These are phyloP conservation scores for Citropsis articulata DNA, from an alignment of 345 rosid genomes.

Conservation along the genomic window DNA sequence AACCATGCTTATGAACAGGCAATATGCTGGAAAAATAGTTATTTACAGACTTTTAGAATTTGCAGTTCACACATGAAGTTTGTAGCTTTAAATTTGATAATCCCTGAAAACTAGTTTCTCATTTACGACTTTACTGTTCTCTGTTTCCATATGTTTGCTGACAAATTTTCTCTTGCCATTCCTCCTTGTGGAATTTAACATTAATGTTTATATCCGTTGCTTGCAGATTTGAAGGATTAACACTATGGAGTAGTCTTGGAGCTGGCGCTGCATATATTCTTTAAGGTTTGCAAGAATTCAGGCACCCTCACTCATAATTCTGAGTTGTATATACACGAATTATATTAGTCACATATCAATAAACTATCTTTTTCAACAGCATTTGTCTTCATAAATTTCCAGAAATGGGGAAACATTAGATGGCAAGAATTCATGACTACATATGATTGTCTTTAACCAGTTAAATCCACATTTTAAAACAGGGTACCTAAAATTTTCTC, in stretches of 20 bases:
- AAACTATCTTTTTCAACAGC: too few species aligned
- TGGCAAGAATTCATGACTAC: too few species aligned
- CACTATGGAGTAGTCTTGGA: not conserved
- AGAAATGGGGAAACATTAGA: too few species aligned
- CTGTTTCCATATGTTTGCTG: too few species aligned
- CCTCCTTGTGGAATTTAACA: not conserved
- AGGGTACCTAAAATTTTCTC: too few species aligned
- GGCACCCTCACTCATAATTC: too few species aligned
- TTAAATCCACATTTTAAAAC: too few species aligned
- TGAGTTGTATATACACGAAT: not conserved
- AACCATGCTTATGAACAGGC: not conserved
- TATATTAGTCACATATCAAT: not conserved
- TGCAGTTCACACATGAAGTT: not conserved
- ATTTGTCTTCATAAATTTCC: too few species aligned
- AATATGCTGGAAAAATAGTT: not conserved
- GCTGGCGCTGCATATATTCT: not conserved
- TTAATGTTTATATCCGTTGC: not conserved
- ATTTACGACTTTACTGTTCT: not conserved
- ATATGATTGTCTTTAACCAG: too few species aligned
- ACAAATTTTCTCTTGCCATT: not conserved
- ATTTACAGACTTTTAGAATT: not conserved
- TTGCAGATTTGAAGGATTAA: conserved; percentile 17
- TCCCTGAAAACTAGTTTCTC: not conserved
- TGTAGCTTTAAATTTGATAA: not conserved
- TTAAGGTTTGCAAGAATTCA: not conserved